Evolutionary conservation across 352 stramenopile species (phyloP).

Genomic region (Phytophthora citrophthora): DNA sequence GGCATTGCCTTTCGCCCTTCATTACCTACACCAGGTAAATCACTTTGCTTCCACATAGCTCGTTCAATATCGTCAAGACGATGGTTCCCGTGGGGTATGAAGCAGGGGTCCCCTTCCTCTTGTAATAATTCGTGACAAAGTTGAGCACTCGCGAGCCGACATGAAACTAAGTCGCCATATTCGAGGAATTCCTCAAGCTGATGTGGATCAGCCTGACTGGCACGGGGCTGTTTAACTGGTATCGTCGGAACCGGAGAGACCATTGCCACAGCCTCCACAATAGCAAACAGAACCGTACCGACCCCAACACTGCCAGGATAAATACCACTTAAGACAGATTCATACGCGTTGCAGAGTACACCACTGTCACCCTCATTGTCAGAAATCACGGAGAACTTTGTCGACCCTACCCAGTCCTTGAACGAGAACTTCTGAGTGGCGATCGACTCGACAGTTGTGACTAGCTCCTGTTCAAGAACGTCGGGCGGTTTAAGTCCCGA

Average conservation of each 20-base stretch:
- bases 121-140: constrained; percentile 22
- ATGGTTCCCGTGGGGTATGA: constrained; percentile 15
- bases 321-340: constrained; percentile 37
- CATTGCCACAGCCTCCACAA: constrained; percentile 50
- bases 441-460: constrained; percentile 36
- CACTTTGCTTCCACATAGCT: constrained; percentile 55
- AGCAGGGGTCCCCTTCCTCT: constrained; percentile 30
- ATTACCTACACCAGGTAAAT: constrained; percentile 77
- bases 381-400: constrained; percentile 49
- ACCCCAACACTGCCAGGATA: constrained; percentile 60
- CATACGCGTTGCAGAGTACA: constrained; percentile 33
- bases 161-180: constrained; percentile 45
- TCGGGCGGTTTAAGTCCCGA: constrained; percentile 24
- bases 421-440: constrained; percentile 63
- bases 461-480: constrained; percentile 48
- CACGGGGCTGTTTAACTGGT: not conserved
- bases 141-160: constrained; percentile 37
- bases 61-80: constrained; percentile 63
- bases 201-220: constrained; percentile 5
- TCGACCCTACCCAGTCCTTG: constrained; percentile 62
- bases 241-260: constrained; percentile 1
- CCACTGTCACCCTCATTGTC: not conserved
- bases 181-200: constrained; percentile 55
- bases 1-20: constrained; percentile 69
- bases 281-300: constrained; percentile 57